Percentiles rank a stretch among this genome's conserved stretches.
Evolutionary conservation across 495 filamentous ascomycete species (phyloP).

Genomic region (Podospora bellae-mahoneyi): DNA sequence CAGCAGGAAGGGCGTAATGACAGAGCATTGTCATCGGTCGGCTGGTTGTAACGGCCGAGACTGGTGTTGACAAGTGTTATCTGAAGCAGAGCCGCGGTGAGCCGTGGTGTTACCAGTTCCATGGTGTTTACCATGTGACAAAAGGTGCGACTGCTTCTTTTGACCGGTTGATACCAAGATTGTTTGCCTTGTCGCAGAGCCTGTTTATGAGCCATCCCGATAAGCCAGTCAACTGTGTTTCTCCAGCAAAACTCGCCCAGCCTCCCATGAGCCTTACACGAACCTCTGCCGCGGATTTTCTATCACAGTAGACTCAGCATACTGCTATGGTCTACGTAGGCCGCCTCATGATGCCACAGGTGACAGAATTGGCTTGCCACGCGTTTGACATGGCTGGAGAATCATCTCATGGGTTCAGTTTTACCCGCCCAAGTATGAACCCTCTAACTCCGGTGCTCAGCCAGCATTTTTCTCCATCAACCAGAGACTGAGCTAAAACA

Average conservation of each 20-base stretch:
- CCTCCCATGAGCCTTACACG: no score
- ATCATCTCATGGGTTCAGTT: constrained; percentile 12
- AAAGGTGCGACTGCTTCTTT: neutral
- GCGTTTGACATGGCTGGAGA: neutral
- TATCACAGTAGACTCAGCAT: no score
- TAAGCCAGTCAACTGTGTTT: no score
- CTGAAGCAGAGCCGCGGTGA: neutral
- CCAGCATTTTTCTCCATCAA: constrained; percentile 74
- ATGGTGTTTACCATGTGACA: neutral
- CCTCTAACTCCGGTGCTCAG: constrained; percentile 83
- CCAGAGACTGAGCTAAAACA: constrained; percentile 52
- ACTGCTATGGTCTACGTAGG: neutral
- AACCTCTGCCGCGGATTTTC: no score
- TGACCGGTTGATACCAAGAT: neutral
- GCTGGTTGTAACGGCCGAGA: neutral
- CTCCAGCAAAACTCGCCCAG: no score
- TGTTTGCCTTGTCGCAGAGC: no score
- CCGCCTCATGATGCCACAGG: neutral
- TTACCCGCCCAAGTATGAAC: constrained; percentile 52
- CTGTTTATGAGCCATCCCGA: no score
- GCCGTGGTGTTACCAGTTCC: neutral
- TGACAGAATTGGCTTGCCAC: neutral
- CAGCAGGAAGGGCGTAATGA: neutral
- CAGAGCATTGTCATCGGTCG: neutral
- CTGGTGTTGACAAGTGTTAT: neutral